Conservation (phyloP, 2,329 filamentous ascomycete species). For the Aureobasidium zeae region DNA sequence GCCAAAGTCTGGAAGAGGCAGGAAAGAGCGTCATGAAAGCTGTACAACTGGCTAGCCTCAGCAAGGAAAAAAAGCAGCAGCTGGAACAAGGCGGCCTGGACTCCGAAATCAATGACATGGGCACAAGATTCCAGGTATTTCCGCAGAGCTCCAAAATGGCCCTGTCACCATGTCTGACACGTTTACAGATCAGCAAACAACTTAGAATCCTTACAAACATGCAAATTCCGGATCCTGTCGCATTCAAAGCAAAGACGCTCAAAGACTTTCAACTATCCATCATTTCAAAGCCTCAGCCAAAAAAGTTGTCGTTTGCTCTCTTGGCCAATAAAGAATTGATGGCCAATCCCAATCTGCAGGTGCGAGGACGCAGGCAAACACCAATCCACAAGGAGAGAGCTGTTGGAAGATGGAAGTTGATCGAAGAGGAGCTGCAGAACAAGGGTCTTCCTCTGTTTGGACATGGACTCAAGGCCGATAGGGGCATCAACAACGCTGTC, state of each 20-base stretch:
- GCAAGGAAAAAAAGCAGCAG: background rate
- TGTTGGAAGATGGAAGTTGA: conserved; percentile 70
- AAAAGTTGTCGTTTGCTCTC: conserved; percentile 55
- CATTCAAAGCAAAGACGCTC: conserved; percentile 36
- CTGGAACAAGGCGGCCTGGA: conserved; percentile 29
- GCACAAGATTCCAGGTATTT: conserved; percentile 62
- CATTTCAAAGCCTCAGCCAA: conserved; percentile 32
- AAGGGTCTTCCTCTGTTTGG: conserved; percentile 52
- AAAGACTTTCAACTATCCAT: conserved; percentile 31
- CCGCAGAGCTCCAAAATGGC: background rate
- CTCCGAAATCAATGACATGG: conserved; percentile 47
- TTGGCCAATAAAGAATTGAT: conserved; percentile 39
- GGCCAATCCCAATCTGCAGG: conserved; percentile 58
- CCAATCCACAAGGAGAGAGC: conserved; percentile 62
- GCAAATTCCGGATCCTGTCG: conserved; percentile 60
- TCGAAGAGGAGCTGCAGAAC: conserved; percentile 58
- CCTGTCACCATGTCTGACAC: conserved; percentile 18
- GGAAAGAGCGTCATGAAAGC: background rate
- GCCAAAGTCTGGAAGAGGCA: background rate
- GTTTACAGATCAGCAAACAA: conserved; percentile 63
- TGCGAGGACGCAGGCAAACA: conserved; percentile 56
- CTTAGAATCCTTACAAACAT: conserved; percentile 72
- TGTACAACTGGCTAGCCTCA: background rate
- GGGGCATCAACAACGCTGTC: too few species aligned
- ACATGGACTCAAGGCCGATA: conserved; percentile 8